phyloP scores from a whole-genome alignment of 495 filamentous ascomycete species.

The Jackrogersella multiformis region DNA sequence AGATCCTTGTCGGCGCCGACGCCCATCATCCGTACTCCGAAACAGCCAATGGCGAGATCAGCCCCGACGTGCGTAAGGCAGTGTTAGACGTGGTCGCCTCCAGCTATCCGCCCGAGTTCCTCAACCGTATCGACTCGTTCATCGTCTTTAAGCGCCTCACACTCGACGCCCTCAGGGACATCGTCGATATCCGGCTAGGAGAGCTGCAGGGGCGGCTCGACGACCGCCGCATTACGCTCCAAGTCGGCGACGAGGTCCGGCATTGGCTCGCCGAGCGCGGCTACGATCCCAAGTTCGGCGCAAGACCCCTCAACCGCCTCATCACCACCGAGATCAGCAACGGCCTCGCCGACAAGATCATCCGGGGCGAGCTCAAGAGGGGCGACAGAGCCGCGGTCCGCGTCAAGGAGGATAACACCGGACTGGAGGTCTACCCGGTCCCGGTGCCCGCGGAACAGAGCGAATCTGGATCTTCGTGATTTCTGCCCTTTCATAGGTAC shows the following conservation, averaged over 20 bases:
- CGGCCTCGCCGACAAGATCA: constrained; percentile 87
- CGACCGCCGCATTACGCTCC: constrained; percentile 82
- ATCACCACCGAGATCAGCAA: constrained; percentile 91
- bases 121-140: constrained; percentile 96
- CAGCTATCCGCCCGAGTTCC: constrained; percentile 89
- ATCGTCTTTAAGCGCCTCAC: constrained; percentile 92
- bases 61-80: constrained; percentile 72
- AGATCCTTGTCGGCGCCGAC: constrained; percentile 72
- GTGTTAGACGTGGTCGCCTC: constrained; percentile 89
- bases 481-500: neutral
- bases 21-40: constrained; percentile 66
- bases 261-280: constrained; percentile 87
- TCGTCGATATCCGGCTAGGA: constrained; percentile 88
- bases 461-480: constrained; percentile 1
- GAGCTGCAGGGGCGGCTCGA: constrained; percentile 87
- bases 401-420: constrained; percentile 65
- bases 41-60: constrained; percentile 69
- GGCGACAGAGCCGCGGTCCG: constrained; percentile 76
- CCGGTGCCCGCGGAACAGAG: constrained; percentile 5
- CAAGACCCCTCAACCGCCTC: constrained; percentile 89
- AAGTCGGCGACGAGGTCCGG: constrained; percentile 75
- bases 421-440: constrained; percentile 53
- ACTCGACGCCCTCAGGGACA: constrained; percentile 80
- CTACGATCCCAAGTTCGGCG: constrained; percentile 91
- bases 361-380: constrained; percentile 79